Evolutionary conservation across 1,139 yeast species (phyloP), one percentile per base, ranked within the genome.

Genomic region (Arxiozyma telluris): DNA sequence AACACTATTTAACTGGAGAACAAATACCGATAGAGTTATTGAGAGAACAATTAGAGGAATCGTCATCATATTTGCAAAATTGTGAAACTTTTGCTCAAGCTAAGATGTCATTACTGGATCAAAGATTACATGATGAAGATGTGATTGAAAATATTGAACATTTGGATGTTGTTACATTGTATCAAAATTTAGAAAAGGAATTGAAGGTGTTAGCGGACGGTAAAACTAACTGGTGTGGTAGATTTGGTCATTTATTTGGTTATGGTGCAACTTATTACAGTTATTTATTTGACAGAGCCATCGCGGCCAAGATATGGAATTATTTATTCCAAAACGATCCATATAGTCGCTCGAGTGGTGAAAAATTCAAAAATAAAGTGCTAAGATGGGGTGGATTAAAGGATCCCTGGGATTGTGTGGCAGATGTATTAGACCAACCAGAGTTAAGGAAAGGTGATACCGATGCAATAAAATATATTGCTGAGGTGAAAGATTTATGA

Each of bases 231-330:
- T 91, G 98, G 96, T 96, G 90, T 55, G 96, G 96, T 1, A 89
- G 84, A 66, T 91, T 93, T 70, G 96, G 96, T 1, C 99, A 93
- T 68, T 73, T 94, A 51, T 88, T 87, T 61, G 90, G 96, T 0
- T 93, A 93, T 66, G 98, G 98, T 0, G 88, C 97, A 0, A 89
- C 93, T 0, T 93, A 93, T 69, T 93, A 94, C 71, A 87, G 96
- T 46, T 93, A 94, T 68, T 71, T 93, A 56, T 78, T 94, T 58
- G 99, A 93, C 71, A 75, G 98, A 50, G 96, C 96, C 4, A 88
- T 93, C 60, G 97, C 98, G 0, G 83, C 89, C 42, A 82, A 84
- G 62, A 79, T 93, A 4, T 93, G 96, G 94, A 76, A 77, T 21
- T 82, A 80, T 49, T 73, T 93, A 49, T 93, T 94, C 67, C 65